phyloP scores from a whole-genome alignment of 2,329 filamentous ascomycete genomes.

The Fonsecaea pugnacius region DNA sequence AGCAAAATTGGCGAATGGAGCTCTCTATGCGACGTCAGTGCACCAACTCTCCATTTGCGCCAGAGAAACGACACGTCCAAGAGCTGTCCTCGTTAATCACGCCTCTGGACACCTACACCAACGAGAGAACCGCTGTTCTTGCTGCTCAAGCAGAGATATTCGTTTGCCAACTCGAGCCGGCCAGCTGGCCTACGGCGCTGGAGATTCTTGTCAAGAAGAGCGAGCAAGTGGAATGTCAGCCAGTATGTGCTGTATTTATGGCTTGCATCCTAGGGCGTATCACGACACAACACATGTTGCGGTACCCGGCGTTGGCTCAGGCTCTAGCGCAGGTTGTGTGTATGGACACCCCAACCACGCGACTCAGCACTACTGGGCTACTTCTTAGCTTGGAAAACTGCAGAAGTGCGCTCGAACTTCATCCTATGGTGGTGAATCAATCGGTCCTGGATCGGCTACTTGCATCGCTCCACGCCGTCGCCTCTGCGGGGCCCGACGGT shows the following conservation, averaged over 20 bases:
- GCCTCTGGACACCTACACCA: neutral
- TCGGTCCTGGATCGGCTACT: slow-evolving; percentile 53
- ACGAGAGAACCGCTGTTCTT: slow-evolving; percentile 14
- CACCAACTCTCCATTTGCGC: slow-evolving; percentile 1
- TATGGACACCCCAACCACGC: slow-evolving; percentile 34
- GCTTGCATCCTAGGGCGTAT: slow-evolving; percentile 17
- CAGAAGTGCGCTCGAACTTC: slow-evolving; percentile 46
- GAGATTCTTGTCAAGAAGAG: slow-evolving; percentile 9
- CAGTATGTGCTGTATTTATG: slow-evolving; percentile 10
- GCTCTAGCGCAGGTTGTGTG: slow-evolving; percentile 44
- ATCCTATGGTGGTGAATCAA: slow-evolving; percentile 50
- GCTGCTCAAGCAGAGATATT: slow-evolving; percentile 20
- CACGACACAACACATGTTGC: slow-evolving; percentile 15
- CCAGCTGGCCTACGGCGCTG: slow-evolving; percentile 9
- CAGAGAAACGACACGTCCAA: slow-evolving; percentile 6
- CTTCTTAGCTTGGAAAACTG: slow-evolving; percentile 46
- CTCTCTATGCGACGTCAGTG: slow-evolving; percentile 14
- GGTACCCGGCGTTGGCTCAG: slow-evolving; percentile 15
- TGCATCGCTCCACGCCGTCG: slow-evolving; percentile 43
- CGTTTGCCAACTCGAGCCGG: slow-evolving; percentile 4
- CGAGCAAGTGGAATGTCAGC: slow-evolving; percentile 1
- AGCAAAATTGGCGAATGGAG: neutral
- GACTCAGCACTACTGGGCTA: slow-evolving; percentile 11
- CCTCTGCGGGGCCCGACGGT: slow-evolving; percentile 39
- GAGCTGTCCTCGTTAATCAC: slow-evolving; percentile 13